These are phyloP conservation scores for Sextonia rubra DNA, from an alignment of 164 flowering plant species.

Conservation along the genomic window DNA sequence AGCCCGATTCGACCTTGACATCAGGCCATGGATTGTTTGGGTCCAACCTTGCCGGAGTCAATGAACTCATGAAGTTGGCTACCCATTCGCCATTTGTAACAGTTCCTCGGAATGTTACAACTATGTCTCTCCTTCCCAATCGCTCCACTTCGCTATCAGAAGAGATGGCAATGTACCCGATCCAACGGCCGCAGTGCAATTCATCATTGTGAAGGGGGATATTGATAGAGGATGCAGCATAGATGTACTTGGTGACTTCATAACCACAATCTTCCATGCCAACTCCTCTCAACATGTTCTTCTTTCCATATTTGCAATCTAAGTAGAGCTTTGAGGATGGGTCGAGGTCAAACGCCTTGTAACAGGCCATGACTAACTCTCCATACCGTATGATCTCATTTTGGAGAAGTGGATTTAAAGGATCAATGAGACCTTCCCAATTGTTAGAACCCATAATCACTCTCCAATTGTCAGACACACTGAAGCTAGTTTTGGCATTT, in stretches of 20 bases:
- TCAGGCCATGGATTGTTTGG: slow-evolving; percentile 47
- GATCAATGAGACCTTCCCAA: slow-evolving; percentile 62
- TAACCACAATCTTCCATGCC: slow-evolving; percentile 56
- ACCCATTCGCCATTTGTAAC: slow-evolving; percentile 71
- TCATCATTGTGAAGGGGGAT: slow-evolving; percentile 43
- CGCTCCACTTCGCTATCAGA: slow-evolving; percentile 24
- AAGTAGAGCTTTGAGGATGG: slow-evolving; percentile 54
- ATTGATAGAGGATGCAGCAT: slow-evolving; percentile 58
- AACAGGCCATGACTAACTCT: slow-evolving; percentile 55
- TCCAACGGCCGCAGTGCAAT: slow-evolving; percentile 52
- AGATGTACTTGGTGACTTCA: slow-evolving; percentile 66
- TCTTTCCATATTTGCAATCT: slow-evolving; percentile 65
- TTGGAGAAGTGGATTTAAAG: slow-evolving; percentile 58
- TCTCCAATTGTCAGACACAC: slow-evolving; percentile 46
- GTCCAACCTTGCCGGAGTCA: slow-evolving; percentile 62
- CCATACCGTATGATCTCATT: slow-evolving; percentile 69
- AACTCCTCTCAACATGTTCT: slow-evolving; percentile 37
- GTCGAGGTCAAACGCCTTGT: slow-evolving; percentile 72
- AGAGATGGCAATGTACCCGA: slow-evolving; percentile 72
- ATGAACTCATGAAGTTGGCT: slow-evolving; percentile 63
- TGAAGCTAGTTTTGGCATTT: not conserved
- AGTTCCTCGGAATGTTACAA: slow-evolving; percentile 68
- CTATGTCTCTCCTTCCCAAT: slow-evolving; percentile 68
- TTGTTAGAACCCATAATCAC: slow-evolving; percentile 59
- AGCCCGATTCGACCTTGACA: slow-evolving; percentile 54